These are phyloP conservation scores for Cercospora sp. DNA, from an alignment of 2,329 filamentous ascomycete species.

Conservation along the genomic window DNA sequence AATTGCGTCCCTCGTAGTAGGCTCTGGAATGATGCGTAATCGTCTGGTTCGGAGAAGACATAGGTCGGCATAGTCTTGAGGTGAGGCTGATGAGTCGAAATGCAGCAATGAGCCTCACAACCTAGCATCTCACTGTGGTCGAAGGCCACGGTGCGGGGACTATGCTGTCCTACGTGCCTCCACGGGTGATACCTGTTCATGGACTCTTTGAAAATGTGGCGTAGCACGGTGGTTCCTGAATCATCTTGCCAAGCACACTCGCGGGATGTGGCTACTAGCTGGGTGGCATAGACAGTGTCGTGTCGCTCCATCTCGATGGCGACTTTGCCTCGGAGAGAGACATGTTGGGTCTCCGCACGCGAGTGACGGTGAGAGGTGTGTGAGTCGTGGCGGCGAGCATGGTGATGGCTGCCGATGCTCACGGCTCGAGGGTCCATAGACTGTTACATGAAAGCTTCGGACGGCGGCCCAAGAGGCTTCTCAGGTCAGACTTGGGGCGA, in stretches of 20 bases:
- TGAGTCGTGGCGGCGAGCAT: background rate
- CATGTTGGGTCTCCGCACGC: background rate
- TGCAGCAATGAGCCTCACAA: background rate
- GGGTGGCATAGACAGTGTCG: background rate
- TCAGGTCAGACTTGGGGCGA: background rate
- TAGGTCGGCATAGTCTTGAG: background rate
- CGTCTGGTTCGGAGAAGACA: background rate
- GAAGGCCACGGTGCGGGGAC: background rate
- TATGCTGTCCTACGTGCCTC: conserved; percentile 3
- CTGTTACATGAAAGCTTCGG: background rate
- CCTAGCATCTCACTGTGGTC: background rate
- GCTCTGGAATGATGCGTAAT: background rate
- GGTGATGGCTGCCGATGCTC: background rate
- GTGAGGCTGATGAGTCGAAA: background rate
- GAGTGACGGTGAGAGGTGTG: background rate
- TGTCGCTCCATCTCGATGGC: conserved; percentile 3
- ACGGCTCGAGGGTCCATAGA: background rate
- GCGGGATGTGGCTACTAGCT: background rate
- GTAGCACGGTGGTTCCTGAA: background rate
- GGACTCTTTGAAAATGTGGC: background rate
- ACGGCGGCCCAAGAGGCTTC: too few species aligned
- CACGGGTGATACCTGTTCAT: background rate
- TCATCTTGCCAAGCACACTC: background rate
- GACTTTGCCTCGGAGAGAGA: background rate
- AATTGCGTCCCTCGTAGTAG: background rate